Evolutionary conservation across 192 early-diverging fungal genomes (phyloP).

Genomic region (Funneliformis geosporum): DNA sequence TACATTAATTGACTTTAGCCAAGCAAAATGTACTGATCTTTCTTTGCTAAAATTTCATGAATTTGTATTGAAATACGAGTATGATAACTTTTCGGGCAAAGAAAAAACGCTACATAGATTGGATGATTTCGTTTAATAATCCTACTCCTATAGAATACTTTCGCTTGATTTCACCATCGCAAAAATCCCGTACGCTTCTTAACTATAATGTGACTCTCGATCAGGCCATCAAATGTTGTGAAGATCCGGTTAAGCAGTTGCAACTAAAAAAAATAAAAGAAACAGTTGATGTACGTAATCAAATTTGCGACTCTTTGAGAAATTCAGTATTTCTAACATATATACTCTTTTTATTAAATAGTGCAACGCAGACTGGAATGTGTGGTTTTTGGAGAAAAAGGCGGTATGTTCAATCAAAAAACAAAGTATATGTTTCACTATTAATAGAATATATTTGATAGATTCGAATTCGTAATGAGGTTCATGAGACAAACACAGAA

Average conservation of each 20-base stretch:
- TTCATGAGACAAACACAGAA: slow-evolving; percentile 19
- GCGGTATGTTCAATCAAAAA: slow-evolving; percentile 21
- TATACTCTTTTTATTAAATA: slow-evolving; percentile 18
- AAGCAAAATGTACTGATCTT: slow-evolving; percentile 9
- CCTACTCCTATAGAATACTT: slow-evolving; percentile 23
- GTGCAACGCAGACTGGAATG: slow-evolving; percentile 26
- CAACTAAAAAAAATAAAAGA: slow-evolving; percentile 27
- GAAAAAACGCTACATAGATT: not conserved
- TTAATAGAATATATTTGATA: slow-evolving; percentile 20
- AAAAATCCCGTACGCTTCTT: slow-evolving; percentile 16
- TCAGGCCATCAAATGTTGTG: not conserved
- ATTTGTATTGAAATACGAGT: not conserved
- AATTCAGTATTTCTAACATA: slow-evolving; percentile 10
- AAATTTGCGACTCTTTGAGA: slow-evolving; percentile 10
- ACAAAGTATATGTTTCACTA: slow-evolving; percentile 19
- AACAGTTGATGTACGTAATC: slow-evolving; percentile 23
- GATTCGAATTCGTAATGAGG: slow-evolving; percentile 21
- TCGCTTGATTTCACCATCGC: slow-evolving; percentile 19
- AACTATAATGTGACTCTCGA: slow-evolving; percentile 5
- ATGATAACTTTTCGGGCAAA: not conserved
- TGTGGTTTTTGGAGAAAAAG: slow-evolving; percentile 21
- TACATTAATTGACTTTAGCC: slow-evolving; percentile 2
- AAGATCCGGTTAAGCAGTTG: not conserved
- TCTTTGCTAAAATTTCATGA: not conserved
- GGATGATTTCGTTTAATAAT: slow-evolving; percentile 26